These are phyloP conservation scores for Pichia scutulata DNA, from an alignment of 805 yeast genomes.

Conservation along the genomic window DNA sequence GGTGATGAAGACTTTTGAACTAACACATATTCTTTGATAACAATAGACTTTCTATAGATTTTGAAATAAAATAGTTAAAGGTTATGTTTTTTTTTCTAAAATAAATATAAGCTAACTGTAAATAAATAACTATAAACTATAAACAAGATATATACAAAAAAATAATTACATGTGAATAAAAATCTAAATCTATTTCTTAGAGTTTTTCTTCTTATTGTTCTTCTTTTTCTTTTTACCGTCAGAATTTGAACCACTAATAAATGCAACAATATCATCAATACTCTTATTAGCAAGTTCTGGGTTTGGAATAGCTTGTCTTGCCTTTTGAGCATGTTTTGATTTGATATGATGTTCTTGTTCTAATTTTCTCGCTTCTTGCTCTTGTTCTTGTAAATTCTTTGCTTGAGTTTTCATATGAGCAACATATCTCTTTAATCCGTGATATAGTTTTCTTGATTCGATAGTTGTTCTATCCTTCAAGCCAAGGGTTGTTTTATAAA, in stretches of 20 bases:
- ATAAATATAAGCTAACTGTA: background rate
- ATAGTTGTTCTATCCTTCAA: constrained; percentile 57
- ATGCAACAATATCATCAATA: constrained; percentile 64
- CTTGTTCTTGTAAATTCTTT: constrained; percentile 18
- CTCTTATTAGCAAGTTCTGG: constrained; percentile 57
- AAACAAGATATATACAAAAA: constrained; percentile 4
- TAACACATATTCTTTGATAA: background rate
- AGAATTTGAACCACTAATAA: constrained; percentile 51
- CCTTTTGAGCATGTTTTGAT: constrained; percentile 23
- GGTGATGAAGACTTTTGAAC: constrained; percentile 37
- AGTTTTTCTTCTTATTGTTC: constrained; percentile 18
- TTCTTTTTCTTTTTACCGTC: constrained; percentile 24
- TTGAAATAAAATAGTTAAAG: too few species aligned
- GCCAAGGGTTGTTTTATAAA: constrained; percentile 55
- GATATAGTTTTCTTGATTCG: constrained; percentile 60
- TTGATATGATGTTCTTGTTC: constrained; percentile 17
- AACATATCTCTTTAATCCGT: constrained; percentile 45
- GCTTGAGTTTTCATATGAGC: constrained; percentile 19
- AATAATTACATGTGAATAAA: constrained; percentile 3
- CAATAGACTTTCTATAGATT: constrained; percentile 1
- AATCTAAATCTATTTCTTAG: constrained; percentile 15
- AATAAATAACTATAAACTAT: constrained; percentile 3
- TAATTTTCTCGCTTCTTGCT: constrained; percentile 18
- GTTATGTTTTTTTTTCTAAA: background rate
- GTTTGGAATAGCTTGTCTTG: constrained; percentile 31